phyloP scores from a whole-genome alignment of 345 rosid species.

The Eucalyptus decipiens region DNA sequence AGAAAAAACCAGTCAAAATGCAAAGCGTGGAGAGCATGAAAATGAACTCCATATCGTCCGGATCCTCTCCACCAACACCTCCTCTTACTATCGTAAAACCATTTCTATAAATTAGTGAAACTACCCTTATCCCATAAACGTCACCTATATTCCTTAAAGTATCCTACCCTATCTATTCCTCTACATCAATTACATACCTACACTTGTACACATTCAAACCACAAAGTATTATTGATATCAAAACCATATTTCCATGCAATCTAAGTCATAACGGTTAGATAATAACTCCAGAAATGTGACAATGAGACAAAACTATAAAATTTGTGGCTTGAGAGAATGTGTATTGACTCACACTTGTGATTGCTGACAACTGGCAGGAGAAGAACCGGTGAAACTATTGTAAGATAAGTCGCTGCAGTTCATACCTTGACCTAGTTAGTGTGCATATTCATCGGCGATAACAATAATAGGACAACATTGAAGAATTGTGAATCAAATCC shows the following conservation, averaged over 20 bases:
- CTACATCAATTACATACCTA: neutral
- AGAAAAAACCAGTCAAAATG: no score
- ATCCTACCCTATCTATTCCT: neutral
- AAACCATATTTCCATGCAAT: neutral
- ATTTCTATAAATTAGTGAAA: no score
- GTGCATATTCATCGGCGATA: neutral
- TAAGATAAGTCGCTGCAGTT: conserved; percentile 62
- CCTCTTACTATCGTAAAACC: no score
- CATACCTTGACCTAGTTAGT: neutral
- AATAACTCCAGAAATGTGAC: neutral
- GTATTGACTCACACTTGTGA: conserved; percentile 27
- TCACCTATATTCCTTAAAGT: neutral
- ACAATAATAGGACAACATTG: neutral
- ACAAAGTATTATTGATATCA: neutral
- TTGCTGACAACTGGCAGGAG: conserved; percentile 22
- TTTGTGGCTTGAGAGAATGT: neutral
- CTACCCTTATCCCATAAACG: neutral
- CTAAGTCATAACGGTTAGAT: neutral
- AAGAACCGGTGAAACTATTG: conserved; percentile 52
- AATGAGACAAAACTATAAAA: neutral
- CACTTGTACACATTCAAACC: neutral
- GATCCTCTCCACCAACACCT: no score
- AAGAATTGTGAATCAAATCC: neutral
- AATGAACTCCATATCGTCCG: no score
- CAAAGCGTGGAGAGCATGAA: no score